These are phyloP conservation scores for Dalbergia cochinchinensis DNA, from an alignment of 306 rosid genomes.

Conservation along the genomic window DNA sequence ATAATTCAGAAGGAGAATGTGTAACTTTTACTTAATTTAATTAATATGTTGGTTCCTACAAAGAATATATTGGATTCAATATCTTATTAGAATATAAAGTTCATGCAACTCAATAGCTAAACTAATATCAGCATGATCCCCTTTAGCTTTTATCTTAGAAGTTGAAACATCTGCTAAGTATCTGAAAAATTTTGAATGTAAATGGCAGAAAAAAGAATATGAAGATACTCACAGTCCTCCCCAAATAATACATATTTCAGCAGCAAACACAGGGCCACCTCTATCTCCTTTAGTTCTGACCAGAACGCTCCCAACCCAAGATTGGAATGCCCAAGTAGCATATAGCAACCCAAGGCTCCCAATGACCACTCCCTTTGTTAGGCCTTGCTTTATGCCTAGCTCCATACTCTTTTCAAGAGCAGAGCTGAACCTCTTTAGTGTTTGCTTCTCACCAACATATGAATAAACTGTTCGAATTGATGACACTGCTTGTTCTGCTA, in stretches of 20 bases:
- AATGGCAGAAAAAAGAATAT: not conserved
- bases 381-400: constrained; percentile 76
- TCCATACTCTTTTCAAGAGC: constrained; percentile 62
- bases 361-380: constrained; percentile 72
- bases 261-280: constrained; percentile 72
- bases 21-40: no score
- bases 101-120: not conserved
- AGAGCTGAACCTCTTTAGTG: constrained; percentile 58
- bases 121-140: not conserved
- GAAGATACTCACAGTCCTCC: constrained; percentile 79
- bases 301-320: constrained; percentile 78
- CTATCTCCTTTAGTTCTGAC: constrained; percentile 68
- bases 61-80: not conserved
- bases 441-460: constrained; percentile 75
- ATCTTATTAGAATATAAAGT: not conserved
- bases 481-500: constrained; percentile 85
- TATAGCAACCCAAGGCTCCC: constrained; percentile 80
- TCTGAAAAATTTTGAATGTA: no score
- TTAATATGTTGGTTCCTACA: no score
- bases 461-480: constrained; percentile 76
- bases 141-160: not conserved
- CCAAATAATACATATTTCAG: constrained; percentile 69
- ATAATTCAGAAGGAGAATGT: no score
- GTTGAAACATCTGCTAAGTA: not conserved
- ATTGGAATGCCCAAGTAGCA: constrained; percentile 79